These are phyloP conservation scores for Osmanthus fragrans DNA, from an alignment of 257 asterid species.

Conservation along the genomic window DNA sequence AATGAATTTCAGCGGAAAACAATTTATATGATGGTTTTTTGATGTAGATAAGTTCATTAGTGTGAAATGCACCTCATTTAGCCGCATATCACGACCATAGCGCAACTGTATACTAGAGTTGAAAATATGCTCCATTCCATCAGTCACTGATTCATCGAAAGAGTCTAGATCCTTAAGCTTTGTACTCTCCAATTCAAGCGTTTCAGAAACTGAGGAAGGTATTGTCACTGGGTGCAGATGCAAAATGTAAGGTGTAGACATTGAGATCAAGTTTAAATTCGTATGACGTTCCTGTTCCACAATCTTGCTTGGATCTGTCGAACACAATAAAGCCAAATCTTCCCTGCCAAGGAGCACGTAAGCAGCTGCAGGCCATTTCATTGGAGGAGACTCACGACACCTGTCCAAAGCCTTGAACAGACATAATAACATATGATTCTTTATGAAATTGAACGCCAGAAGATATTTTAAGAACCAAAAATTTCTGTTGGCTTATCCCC, in stretches of 20 bases:
- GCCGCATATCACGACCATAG: conserved; percentile 92
- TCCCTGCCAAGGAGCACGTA: conserved; percentile 95
- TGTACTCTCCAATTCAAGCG: conserved; percentile 63
- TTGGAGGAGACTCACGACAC: conserved; percentile 96
- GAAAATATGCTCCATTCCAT: conserved; percentile 97
- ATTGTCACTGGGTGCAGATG: conserved; percentile 84
- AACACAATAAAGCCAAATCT: conserved; percentile 79
- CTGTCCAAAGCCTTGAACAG: conserved; percentile 73
- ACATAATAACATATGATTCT: conserved; percentile 15
- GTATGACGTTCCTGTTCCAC: conserved; percentile 52
- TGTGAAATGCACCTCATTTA: conserved; percentile 72
- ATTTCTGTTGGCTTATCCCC: not conserved
- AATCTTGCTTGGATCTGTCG: conserved; percentile 57
- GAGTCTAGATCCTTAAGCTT: conserved; percentile 75
- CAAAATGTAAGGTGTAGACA: conserved; percentile 88
- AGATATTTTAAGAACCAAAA: conserved; percentile 12
- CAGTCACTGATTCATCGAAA: conserved; percentile 67
- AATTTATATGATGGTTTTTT: conserved; percentile 1
- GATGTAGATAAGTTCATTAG: conserved; percentile 14
- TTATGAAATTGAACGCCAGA: conserved; percentile 8
- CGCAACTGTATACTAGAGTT: conserved; percentile 86
- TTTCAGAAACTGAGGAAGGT: conserved; percentile 81
- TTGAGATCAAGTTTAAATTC: conserved; percentile 59
- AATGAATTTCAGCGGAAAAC: not conserved
- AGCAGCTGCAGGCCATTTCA: conserved; percentile 95